A percentile compares a stretch with the other conserved stretches of the same genome.
These are phyloP conservation scores for Yamagishiella unicocca DNA, from an alignment of 139 green algal species.

Conservation along the genomic window DNA sequence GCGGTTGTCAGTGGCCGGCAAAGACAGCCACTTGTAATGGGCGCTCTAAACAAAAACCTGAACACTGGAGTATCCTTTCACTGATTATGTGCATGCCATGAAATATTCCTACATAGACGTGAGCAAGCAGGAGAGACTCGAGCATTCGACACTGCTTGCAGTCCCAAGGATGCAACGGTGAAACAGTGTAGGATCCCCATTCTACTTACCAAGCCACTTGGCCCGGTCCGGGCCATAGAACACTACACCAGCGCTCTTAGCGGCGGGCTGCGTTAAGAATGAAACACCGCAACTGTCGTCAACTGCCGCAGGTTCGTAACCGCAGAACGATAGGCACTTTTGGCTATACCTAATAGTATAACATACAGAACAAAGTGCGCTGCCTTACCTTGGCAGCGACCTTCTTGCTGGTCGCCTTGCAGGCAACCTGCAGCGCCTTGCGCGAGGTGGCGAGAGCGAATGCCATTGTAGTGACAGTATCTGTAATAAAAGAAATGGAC, in stretches of 20 bases:
- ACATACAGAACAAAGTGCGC: neutral
- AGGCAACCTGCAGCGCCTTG: constrained; percentile 32
- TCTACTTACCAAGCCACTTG: constrained; percentile 70
- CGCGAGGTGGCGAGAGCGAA: constrained; percentile 41
- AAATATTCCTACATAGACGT: too few species aligned
- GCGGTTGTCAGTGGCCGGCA: too few species aligned
- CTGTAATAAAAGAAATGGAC: neutral
- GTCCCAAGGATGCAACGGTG: too few species aligned
- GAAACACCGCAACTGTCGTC: neutral
- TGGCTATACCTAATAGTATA: neutral
- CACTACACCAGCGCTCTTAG: constrained; percentile 56
- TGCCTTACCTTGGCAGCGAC: constrained; percentile 20
- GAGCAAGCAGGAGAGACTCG: too few species aligned
- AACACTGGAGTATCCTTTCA: too few species aligned
- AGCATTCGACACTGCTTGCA: too few species aligned
- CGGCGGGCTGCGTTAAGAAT: neutral
- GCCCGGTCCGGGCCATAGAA: constrained; percentile 77
- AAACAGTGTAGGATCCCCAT: too few species aligned
- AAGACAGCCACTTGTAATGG: too few species aligned
- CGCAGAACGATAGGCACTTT: neutral
- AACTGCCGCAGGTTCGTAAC: neutral
- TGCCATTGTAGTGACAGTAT: constrained; percentile 13
- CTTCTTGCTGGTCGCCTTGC: constrained; percentile 39
- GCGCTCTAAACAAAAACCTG: too few species aligned
- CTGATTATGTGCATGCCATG: too few species aligned